Percentiles rank a stretch among this genome's conserved stretches.
Conservation (phyloP, 768 basidiomycete species). For the Kondoa subrosea region DNA sequence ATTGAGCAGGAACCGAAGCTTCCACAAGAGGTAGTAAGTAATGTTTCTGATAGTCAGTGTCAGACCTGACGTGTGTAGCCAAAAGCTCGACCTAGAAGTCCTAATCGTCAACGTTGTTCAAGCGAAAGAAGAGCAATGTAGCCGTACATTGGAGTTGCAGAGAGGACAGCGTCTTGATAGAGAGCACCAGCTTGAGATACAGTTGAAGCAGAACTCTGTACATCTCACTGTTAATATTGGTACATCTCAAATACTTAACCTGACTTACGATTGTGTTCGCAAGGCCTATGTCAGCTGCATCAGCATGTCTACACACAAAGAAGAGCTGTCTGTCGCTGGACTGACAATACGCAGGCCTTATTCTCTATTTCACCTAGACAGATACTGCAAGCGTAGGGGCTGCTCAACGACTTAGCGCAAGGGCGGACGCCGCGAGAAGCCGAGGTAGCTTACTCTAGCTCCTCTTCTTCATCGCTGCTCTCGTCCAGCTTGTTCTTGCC, state of each 20-base stretch:
- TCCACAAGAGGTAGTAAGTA: constrained; percentile 9
- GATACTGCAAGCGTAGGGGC: constrained; percentile 10
- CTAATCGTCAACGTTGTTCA: no score
- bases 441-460: neutral
- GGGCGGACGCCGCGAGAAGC: no score
- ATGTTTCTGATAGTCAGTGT: constrained; percentile 10
- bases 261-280: neutral
- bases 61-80: constrained; percentile 12
- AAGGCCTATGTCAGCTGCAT: neutral
- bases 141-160: constrained; percentile 8
- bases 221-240: no score
- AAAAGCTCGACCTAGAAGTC: no score
- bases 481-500: no score
- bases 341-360: constrained; percentile 12
- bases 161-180: constrained; percentile 15
- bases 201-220: constrained; percentile 17
- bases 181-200: constrained; percentile 13
- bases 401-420: neutral
- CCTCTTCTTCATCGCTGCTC: constrained; percentile 7
- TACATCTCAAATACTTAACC: no score
- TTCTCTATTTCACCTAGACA: constrained; percentile 16
- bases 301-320: no score
- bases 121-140: neutral
- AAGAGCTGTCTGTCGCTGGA: no score
- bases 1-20: constrained; percentile 1